Evolutionary conservation across 73 alveolate genomes (phyloP), one percentile per base, ranked within the genome.

Genomic region (Symbiodinium pilosum): DNA sequence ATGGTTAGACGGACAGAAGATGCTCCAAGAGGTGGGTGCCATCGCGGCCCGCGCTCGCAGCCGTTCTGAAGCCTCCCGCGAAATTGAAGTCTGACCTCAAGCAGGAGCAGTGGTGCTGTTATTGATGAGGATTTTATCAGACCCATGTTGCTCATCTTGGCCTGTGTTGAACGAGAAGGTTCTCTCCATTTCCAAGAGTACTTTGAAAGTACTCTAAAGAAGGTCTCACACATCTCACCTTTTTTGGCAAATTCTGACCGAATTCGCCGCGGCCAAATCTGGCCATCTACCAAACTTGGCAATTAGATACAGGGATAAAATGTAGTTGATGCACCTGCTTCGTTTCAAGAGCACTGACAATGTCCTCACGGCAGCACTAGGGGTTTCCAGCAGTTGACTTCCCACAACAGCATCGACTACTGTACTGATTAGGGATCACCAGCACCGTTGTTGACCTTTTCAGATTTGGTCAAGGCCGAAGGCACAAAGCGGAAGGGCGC

Each of bases 11-110:
- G 94, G 64, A 6, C 94, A 86, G 20, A 86, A 41, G 84, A 73
- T 86, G 56, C 84, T 86, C 28, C 94, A 86, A 30, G 94, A 86
- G 39, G 94, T 86, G 51, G 94, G 94, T 32, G 84, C 94, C 84
- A 86, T 86, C 39, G 83, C 84, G 8, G 94, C 94, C 34, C 73
- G 94, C 26, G 94, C 94, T 0, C 83, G 94, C 32, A 38, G 54
- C 32, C 94, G 94, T 47, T 47, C 64, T 47, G 64, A 47, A 47
- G 64, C 64, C 64, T 47, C 64, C 64, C 64, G 8, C 16, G 8
- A 11, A 11, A 11, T 47, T 47, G 8, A 8, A 47, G 64, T 47
- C 64, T 47, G 64, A 47, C 64, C 64, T 47, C 64, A 47, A 47
- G 64, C 64, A 47, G 8, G 16, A 16, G 16, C 64, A 47, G 64